A percentile compares a stretch with the other conserved stretches of the same genome.
These are phyloP conservation scores for Coemansia sp. DNA, from an alignment of 192 early-diverging fungal genomes.

Conservation along the genomic window DNA sequence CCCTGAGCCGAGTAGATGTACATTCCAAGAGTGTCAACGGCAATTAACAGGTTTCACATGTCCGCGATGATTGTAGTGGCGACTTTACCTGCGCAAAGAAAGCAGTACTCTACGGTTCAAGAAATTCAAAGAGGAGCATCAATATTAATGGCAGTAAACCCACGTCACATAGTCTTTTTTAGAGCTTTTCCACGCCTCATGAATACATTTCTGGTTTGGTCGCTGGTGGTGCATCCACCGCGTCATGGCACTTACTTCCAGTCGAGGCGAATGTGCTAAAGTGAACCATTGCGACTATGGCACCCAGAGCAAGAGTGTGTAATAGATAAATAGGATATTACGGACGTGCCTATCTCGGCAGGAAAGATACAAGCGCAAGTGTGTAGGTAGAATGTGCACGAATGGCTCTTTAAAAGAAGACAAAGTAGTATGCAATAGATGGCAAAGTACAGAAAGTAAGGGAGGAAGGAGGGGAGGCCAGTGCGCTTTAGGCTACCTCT, in stretches of 20 bases:
- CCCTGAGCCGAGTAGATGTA: neutral
- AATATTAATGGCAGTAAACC: constrained; percentile 1
- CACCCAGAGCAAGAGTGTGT: neutral
- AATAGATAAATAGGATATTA: neutral
- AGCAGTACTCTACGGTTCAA: constrained; percentile 44
- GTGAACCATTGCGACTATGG: constrained; percentile 14
- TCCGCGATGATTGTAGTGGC: neutral
- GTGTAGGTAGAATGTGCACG: neutral
- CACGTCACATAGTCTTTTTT: neutral
- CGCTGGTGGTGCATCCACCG: neutral
- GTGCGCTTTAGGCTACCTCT: neutral
- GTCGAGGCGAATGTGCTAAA: constrained; percentile 30
- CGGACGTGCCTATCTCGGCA: neutral
- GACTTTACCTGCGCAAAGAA: constrained; percentile 46
- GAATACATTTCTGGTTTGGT: neutral
- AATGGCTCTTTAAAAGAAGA: neutral
- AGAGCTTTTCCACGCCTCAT: neutral
- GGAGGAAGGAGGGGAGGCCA: neutral
- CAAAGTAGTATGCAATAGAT: neutral
- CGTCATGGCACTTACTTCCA: constrained; percentile 26
- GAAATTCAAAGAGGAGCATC: neutral
- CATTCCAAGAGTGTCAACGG: neutral
- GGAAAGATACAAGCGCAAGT: neutral
- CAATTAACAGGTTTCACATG: neutral
- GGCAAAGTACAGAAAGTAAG: neutral